Conservation (phyloP, 139 green algal species). For the Picochlorum sp. region DNA sequence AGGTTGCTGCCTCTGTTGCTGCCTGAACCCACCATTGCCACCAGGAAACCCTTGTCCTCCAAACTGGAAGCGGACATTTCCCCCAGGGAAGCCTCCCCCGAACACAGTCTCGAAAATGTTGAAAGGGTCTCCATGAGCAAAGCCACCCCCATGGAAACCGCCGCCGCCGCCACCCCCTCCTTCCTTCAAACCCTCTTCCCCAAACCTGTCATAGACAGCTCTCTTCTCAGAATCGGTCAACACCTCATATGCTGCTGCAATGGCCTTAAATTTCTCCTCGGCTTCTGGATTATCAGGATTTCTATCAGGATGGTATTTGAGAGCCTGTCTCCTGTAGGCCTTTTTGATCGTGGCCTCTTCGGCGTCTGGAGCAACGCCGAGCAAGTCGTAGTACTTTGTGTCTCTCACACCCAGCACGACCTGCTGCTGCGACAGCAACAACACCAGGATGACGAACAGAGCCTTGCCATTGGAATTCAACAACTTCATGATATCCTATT, state of each 20-base stretch:
- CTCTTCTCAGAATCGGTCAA: slow-evolving; percentile 72
- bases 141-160: slow-evolving; percentile 27
- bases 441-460: too few relatives aligned
- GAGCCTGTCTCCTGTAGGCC: slow-evolving; percentile 60
- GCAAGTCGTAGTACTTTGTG: slow-evolving; percentile 62
- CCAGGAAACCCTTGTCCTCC: slow-evolving; percentile 34
- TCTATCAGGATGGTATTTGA: slow-evolving; percentile 74
- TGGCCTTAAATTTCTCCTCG: slow-evolving; percentile 64
- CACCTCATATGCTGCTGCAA: slow-evolving; percentile 70
- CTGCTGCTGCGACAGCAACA: too few relatives aligned
- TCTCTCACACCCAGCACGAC: slow-evolving; percentile 29
- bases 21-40: slow-evolving; percentile 27
- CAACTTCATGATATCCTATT: too few relatives aligned
- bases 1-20: neutral
- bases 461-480: too few relatives aligned
- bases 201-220: slow-evolving; percentile 68
- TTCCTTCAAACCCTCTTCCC: slow-evolving; percentile 54
- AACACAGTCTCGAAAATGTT: slow-evolving; percentile 80
- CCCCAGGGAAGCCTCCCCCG: slow-evolving; percentile 34
- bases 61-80: slow-evolving; percentile 55
- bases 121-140: slow-evolving; percentile 54
- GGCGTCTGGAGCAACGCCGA: slow-evolving; percentile 55
- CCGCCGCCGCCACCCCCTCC: slow-evolving; percentile 24
- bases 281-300: slow-evolving; percentile 74
- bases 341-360: slow-evolving; percentile 77